Evolutionary conservation across 805 yeast genomes (phyloP).

Genomic region (Wickerhamiella kurtzmanii): DNA sequence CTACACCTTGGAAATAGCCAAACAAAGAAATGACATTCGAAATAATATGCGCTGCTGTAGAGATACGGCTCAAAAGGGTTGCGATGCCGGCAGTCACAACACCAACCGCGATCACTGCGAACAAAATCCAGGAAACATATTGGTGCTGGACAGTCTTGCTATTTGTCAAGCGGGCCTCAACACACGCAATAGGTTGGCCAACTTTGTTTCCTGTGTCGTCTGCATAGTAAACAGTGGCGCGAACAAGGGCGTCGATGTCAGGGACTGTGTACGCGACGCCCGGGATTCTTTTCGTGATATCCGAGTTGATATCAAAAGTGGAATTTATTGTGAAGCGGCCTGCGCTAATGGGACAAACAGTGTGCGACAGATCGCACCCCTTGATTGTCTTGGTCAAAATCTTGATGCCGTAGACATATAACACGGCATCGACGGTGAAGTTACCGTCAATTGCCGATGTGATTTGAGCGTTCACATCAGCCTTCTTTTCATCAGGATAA

Average conservation of each 20-base stretch:
- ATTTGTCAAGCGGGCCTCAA: slow-evolving; percentile 70
- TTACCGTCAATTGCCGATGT: slow-evolving; percentile 64
- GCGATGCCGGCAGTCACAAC: slow-evolving; percentile 75
- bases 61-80: slow-evolving; percentile 76
- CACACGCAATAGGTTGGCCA: slow-evolving; percentile 61
- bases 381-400: slow-evolving; percentile 41
- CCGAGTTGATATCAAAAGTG: slow-evolving; percentile 31
- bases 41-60: slow-evolving; percentile 95
- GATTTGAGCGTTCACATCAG: slow-evolving; percentile 58
- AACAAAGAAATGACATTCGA: slow-evolving; percentile 86
- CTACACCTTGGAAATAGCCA: slow-evolving; percentile 85
- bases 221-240: slow-evolving; percentile 48
- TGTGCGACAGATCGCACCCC: slow-evolving; percentile 46
- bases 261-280: slow-evolving; percentile 81
- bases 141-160: slow-evolving; percentile 89
- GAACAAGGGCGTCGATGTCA: slow-evolving; percentile 83
- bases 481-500: slow-evolving; percentile 51
- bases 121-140: slow-evolving; percentile 92
- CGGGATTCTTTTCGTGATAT: slow-evolving; percentile 45
- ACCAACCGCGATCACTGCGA: slow-evolving; percentile 80
- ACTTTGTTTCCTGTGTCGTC: slow-evolving; percentile 28
- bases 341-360: slow-evolving; percentile 72
- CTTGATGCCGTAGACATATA: slow-evolving; percentile 72
- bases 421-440: slow-evolving; percentile 47
- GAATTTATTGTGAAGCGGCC: slow-evolving; percentile 70